A percentile compares a stretch with the other conserved stretches of the same genome.
phyloP scores from a whole-genome alignment of 2,329 filamentous ascomycete genomes.

The Calonectria henricotiae region DNA sequence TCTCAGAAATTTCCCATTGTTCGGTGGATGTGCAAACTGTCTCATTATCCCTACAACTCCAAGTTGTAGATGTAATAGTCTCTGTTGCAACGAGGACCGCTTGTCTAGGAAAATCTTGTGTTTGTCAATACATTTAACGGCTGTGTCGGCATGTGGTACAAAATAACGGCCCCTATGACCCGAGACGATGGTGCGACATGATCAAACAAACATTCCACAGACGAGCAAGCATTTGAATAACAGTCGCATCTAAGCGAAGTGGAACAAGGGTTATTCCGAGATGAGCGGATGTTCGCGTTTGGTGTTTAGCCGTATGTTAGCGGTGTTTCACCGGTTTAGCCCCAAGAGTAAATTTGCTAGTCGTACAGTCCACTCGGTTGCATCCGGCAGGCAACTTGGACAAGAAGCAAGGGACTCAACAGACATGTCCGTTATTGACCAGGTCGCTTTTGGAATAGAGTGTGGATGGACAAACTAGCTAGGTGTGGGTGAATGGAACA shows the following conservation, averaged over 20 bases:
- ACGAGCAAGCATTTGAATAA: background rate
- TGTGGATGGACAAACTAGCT: background rate
- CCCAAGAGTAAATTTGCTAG: background rate
- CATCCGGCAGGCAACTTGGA: background rate
- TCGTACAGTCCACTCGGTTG: background rate
- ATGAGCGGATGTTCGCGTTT: background rate
- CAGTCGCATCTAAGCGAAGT: background rate
- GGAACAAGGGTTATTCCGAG: no score
- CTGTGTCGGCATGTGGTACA: background rate
- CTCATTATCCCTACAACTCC: background rate
- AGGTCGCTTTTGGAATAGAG: background rate
- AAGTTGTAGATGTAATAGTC: background rate
- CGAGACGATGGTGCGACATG: background rate
- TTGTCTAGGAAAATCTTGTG: background rate
- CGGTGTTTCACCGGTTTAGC: slow-evolving; percentile 8
- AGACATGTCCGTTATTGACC: background rate
- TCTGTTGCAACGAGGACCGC: background rate
- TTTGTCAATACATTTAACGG: background rate
- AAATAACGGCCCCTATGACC: background rate
- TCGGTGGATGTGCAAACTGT: no score
- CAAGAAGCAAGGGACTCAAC: background rate
- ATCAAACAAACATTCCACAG: background rate
- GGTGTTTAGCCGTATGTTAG: background rate
- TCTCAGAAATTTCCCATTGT: no score
- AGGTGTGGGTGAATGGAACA: no score